Base-by-base conservation (phyloP, 805 yeast genomes). In the Candida pseudofarinosa region DNA sequence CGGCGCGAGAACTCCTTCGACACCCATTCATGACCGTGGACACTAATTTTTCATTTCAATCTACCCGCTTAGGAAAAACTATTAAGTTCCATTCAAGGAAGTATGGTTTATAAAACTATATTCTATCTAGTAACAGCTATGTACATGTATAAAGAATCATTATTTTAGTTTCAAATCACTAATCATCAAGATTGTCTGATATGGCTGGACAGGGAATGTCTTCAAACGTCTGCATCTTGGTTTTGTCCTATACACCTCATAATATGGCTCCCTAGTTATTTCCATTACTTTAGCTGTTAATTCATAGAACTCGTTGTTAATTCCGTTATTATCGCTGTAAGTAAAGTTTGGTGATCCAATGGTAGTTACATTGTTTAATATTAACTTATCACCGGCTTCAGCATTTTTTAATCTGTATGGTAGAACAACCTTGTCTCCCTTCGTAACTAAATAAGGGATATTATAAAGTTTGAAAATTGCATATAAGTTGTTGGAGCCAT, bases 401-500 rank as follows among this genome's bases (percentile, higher is more conserved):
- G 84, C 93, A 41, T 80, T 77, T 54, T 81, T 83, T 71, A 93
- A 59, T 49, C 80, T 77, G 63, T 79, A 90, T 2, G 97, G 97
- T 33, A 93, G 64, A 18, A 81, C 76, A 40, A 93, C 77, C 50
- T 74, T 77, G 62, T 93, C 99, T 17, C 99, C 99, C 51, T 83
- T 79, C 19, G 98, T 89, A 14, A 93, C 93, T 47, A 93, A 70
- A 57, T 87, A 89, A 35, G 93, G 88, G 63, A 88, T 81, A 63
- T 83, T 80, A 68, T 88, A 93, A 32, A 93, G 77, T 52, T 79
- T 81, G 51, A 91, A 76, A 6, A 87, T 73, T 37, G 98, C 98
- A 59, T 88, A 93, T 26, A 91, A 65, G 48, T 78, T 79, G 35
- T 56, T 50, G 20, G 59, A 58, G 2, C 66, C 74, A 46, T 79